These are phyloP conservation scores for Lophiostoma macrostomum DNA, from an alignment of 495 filamentous ascomycete genomes.

Conservation along the genomic window DNA sequence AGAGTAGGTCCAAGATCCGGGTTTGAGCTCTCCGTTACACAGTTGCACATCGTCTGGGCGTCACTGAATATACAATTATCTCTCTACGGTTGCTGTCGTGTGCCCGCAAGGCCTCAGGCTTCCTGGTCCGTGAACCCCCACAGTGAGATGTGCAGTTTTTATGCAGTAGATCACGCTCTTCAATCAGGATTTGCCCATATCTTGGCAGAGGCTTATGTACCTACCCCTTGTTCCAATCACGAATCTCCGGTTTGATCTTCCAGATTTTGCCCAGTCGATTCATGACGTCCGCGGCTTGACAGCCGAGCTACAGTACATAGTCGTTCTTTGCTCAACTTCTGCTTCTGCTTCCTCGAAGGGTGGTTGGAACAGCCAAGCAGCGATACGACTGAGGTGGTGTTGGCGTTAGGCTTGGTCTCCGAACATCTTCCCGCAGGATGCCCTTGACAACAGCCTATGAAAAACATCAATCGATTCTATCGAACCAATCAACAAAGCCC, in stretches of 20 bases:
- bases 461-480: no score
- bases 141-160: conserved; percentile 10
- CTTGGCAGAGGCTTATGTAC: conserved; percentile 25
- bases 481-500: no score
- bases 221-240: conserved; percentile 30
- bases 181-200: conserved; percentile 6
- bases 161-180: conserved; percentile 16
- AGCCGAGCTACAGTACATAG: no score
- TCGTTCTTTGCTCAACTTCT: conserved; percentile 1
- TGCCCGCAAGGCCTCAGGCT: conserved; percentile 1
- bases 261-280: not conserved
- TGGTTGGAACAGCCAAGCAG: not conserved
- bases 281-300: conserved; percentile 30
- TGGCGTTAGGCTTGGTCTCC: no score
- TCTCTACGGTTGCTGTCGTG: not conserved
- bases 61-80: not conserved
- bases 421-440: no score
- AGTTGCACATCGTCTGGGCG: not conserved
- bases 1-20: not conserved
- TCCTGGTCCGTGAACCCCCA: conserved; percentile 10
- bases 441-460: no score
- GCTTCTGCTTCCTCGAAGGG: not conserved
- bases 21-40: not conserved
- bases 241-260: conserved; percentile 21
- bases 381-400: no score